A percentile compares a stretch with the other conserved stretches of the same genome.
phyloP scores from a whole-genome alignment of 352 stramenopile species.

The Phytopythium ostracodes region DNA sequence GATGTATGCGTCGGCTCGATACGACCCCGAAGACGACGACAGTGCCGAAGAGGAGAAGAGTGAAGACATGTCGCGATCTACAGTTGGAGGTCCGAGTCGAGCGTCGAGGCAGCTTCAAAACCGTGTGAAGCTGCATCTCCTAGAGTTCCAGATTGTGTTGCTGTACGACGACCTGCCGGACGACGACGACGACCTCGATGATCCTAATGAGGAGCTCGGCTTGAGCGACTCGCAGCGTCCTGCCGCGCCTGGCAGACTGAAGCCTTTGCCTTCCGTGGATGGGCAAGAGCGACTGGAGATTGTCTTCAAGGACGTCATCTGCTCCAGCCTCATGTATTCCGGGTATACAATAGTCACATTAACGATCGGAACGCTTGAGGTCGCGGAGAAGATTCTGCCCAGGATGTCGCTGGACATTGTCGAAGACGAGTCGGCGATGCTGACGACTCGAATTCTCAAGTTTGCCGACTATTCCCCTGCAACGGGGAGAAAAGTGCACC shows the following conservation, averaged over 20 bases:
- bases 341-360: constrained; percentile 45
- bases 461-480: constrained; percentile 62
- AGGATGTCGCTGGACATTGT: constrained; percentile 70
- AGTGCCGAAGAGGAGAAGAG: constrained; percentile 13
- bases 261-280: constrained; percentile 46
- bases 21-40: constrained; percentile 40
- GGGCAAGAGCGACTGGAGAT: constrained; percentile 67
- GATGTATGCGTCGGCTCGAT: constrained; percentile 79
- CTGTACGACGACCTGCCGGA: constrained; percentile 81
- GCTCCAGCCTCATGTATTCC: constrained; percentile 57
- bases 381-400: constrained; percentile 71
- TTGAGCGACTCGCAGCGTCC: constrained; percentile 21
- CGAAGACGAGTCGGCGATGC: constrained; percentile 52
- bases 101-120: constrained; percentile 43
- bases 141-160: constrained; percentile 68
- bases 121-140: constrained; percentile 72
- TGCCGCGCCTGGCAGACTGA: constrained; percentile 22
- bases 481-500: constrained; percentile 50
- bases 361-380: constrained; percentile 55
- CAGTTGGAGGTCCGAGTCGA: constrained; percentile 28
- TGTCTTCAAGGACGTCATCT: constrained; percentile 66
- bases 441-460: constrained; percentile 53
- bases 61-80: constrained; percentile 20
- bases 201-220: constrained; percentile 14
- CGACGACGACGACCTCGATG: constrained; percentile 28